A percentile compares a stretch with the other conserved stretches of the same genome.
Conservation (phyloP, 1,284 basidiomycete species). For the Puccinia coronata region DNA sequence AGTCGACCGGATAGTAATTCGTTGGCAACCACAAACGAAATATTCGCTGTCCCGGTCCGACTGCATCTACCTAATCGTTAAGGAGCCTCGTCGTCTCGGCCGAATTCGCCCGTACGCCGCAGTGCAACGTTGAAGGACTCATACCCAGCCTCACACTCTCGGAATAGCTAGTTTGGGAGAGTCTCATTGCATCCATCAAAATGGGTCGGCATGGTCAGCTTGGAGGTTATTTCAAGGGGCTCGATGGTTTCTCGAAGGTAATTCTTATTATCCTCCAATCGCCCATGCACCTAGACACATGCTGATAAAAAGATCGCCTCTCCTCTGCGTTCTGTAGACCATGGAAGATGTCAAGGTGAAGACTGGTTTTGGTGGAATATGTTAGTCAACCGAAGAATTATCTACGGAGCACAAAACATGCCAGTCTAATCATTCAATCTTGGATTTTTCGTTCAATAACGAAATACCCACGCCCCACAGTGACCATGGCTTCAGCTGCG, state of each 20-base stretch:
- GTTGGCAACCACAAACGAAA: no score
- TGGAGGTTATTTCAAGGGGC: constrained; percentile 59
- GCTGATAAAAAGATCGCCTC: constrained; percentile 22
- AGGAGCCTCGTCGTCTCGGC: no score
- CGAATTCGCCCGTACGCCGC: no score
- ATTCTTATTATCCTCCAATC: constrained; percentile 51
- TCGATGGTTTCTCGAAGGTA: constrained; percentile 98
- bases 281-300: neutral
- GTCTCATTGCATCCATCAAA: neutral
- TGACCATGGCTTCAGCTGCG: constrained; percentile 86
- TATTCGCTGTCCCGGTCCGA: no score
- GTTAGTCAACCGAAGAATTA: constrained; percentile 63
- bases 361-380: constrained; percentile 84
- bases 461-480: constrained; percentile 53
- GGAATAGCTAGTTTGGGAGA: neutral
- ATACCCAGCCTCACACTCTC: neutral
- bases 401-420: neutral
- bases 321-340: constrained; percentile 65
- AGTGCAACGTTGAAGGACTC: neutral
- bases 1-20: no score
- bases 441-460: constrained; percentile 7
- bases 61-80: no score
- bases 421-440: constrained; percentile 3
- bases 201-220: constrained; percentile 42
- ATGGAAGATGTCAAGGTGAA: constrained; percentile 98